phyloP scores from a whole-genome alignment of 257 asterid genomes.

The Solanum microdontum region DNA sequence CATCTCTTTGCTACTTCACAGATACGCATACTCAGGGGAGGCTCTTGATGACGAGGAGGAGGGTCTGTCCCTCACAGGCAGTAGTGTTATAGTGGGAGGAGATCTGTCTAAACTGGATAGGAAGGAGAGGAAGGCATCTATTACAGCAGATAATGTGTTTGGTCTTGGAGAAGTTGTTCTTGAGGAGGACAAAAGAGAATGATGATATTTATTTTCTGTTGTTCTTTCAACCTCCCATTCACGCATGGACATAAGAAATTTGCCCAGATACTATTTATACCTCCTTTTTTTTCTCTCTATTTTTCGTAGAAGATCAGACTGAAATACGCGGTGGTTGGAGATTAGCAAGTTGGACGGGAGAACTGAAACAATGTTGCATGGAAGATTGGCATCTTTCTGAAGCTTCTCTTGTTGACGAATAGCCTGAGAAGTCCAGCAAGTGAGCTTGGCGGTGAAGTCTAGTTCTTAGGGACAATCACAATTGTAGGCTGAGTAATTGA shows the following conservation, averaged over 20 bases:
- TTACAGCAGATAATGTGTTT: slow-evolving; percentile 59
- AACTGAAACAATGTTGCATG: not conserved
- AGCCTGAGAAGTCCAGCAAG: not conserved
- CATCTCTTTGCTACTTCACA: slow-evolving; percentile 7
- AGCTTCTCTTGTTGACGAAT: not conserved
- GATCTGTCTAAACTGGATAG: slow-evolving; percentile 53
- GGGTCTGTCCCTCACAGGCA: slow-evolving; percentile 60
- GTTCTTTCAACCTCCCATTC: not conserved
- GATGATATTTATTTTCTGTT: not conserved
- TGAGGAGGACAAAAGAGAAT: slow-evolving; percentile 36
- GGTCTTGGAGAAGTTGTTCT: slow-evolving; percentile 24
- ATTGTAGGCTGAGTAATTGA: not conserved
- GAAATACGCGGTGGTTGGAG: not conserved
- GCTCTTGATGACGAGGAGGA: slow-evolving; percentile 87
- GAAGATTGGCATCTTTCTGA: not conserved
- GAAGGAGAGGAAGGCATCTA: slow-evolving; percentile 32
- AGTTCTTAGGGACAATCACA: not conserved
- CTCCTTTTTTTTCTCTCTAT: not conserved
- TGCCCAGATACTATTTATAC: not conserved
- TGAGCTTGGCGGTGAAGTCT: not conserved
- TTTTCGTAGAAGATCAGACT: not conserved
- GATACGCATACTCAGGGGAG: slow-evolving; percentile 73
- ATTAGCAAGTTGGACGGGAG: not conserved
- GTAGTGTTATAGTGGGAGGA: slow-evolving; percentile 53
- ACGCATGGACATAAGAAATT: not conserved